These are phyloP conservation scores for Xanthoparmelia taractica DNA, from an alignment of 495 filamentous ascomycete genomes.

Conservation along the genomic window DNA sequence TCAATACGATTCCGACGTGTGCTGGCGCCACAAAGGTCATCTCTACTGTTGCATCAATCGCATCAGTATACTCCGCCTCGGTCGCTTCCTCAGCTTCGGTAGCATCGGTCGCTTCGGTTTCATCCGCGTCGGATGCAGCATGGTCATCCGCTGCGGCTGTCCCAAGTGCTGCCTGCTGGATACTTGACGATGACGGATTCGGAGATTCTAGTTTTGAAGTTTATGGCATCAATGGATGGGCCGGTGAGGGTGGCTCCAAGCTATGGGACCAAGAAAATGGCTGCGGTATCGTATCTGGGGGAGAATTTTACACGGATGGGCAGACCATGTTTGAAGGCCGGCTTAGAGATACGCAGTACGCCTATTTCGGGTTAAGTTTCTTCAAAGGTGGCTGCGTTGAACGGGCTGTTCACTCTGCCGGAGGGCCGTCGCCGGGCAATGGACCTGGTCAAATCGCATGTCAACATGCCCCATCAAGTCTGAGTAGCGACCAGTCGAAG, in stretches of 20 bases:
- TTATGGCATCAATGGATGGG: slow-evolving; percentile 5
- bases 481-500: neutral
- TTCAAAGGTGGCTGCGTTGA: slow-evolving; percentile 11
- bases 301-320: neutral
- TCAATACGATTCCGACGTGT: slow-evolving; percentile 1
- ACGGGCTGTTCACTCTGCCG: slow-evolving; percentile 4
- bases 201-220: neutral
- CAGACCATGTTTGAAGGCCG: neutral
- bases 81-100: neutral
- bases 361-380: slow-evolving; percentile 3
- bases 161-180: slow-evolving; percentile 6
- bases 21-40: neutral
- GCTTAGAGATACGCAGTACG: neutral
- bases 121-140: neutral
- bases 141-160: slow-evolving; percentile 4
- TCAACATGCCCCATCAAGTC: neutral
- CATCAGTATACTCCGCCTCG: neutral
- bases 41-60: neutral
- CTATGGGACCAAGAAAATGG: slow-evolving; percentile 7
- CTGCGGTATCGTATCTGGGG: slow-evolving; percentile 1
- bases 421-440: neutral
- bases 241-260: neutral
- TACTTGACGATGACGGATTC: neutral
- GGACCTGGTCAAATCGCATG: slow-evolving; percentile 1
- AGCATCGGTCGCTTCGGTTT: neutral